Evolutionary conservation across 108 stramenopile genomes (phyloP), one percentile per base, ranked within the genome.

Genomic region (Stephanodiscus minutulus): DNA sequence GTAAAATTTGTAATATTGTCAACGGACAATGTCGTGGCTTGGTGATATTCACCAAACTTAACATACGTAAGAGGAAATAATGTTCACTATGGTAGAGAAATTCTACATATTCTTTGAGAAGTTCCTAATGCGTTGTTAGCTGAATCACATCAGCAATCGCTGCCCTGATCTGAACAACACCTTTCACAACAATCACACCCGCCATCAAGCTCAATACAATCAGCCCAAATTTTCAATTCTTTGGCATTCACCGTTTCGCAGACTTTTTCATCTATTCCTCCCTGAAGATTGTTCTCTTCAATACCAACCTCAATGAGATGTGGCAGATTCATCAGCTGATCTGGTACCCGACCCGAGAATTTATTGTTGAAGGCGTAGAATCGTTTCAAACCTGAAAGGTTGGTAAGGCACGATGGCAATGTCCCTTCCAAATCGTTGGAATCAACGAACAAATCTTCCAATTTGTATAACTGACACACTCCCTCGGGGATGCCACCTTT

Each of bases 401-500:
- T 62, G 18, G 59, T 66, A 50, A 79, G 33, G 24, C 72, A 73
- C 21, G 47, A 57, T 44, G 77, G 77, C 48, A 79, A 18, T 57
- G 66, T 15, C 25, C 77, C 77, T 12, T 43, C 47, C 44, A 79
- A 79, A 41, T 56, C 59, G 61, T 79, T 79, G 27, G 60, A 41
- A 64, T 77, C 76, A 12, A 77, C 21, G 49, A 77, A 77, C 27
- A 77, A 39, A 70, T 77, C 57, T 61, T 77, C 76, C 68, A 89
- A 67, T 29, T 69, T 81, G 59, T 76, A 67, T 65, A 88, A 48
- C 21, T 67, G 61, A 61, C 79, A 82, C 28, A 85, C 21, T 24
- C 60, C 56, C 53, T 78, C 72, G 20, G 91, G 85, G 21, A 93
- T 80, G 46, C 73, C 54, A 9, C 91, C 91, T 15, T 71, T 66